Base-by-base conservation (phyloP, 202 grass and related monocot species). In the Hordeum pubiflorum region DNA sequence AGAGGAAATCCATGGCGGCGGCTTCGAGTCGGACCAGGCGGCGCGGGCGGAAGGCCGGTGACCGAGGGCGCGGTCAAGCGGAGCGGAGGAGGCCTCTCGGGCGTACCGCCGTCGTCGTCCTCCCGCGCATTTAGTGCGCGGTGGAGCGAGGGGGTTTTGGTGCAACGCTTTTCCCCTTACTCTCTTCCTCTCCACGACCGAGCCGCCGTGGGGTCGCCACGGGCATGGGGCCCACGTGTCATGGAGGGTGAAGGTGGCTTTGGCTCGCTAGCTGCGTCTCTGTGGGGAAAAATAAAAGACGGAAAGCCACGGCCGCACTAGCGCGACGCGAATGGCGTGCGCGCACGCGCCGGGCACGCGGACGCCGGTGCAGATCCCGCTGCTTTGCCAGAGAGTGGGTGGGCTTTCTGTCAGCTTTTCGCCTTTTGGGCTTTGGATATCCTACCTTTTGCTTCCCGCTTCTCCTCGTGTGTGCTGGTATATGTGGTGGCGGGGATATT, bases 1-100 rank as follows among this genome's bases (percentile, higher is more conserved):
- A 89, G 63, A 89, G 14, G 78, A 85, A 29, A 63, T 85, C 82
- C 87, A 89, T 85, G 63, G 80, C 14, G 44, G 15, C 63, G 40
- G 34, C 31, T 40, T 55, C 38, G 50, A 37, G 2, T 20, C 24
- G 22, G 21, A 11, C 22, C 22, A 4, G 64, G 24, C 76, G 24
- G 79, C 14, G 56, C 4, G 24, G 6, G 55, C 2, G 54, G 31
- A 32, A 4, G 27, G 27, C 1, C 27, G 27, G 27, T 29, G 27
- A 33, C 32, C 32, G 32, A 33, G 32, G 32, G 32, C 32, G 32
- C 32, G 0, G 32, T 33, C 32, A 33, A 33, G 32, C 32, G 54
- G 2, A n/a, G 18, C 20, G 8, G 68, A 54, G 74, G 5, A 20
- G 58, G 4, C 11, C 9, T 20, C 13, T 32, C 3, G 62, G 18